These are phyloP conservation scores for Fragaria ananassa DNA, from an alignment of 306 rosid species.

Conservation along the genomic window DNA sequence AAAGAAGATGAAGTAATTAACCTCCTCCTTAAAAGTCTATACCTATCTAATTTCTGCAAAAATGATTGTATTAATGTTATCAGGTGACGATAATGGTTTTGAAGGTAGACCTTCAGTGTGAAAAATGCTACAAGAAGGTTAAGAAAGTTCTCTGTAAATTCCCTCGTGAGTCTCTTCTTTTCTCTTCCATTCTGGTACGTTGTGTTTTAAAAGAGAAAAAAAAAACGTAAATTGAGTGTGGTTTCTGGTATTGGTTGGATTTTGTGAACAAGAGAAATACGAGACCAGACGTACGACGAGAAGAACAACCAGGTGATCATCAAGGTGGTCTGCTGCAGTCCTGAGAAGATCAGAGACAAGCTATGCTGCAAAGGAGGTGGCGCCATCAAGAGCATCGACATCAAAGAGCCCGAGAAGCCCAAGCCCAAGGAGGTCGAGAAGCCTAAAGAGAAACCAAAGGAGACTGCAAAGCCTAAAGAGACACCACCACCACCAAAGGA, in stretches of 20 bases:
- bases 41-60: background rate
- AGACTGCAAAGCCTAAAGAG: background rate
- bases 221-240: conserved; percentile 29
- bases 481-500: background rate
- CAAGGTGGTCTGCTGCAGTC: conserved; percentile 69
- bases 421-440: conserved; percentile 6
- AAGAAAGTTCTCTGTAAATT: conserved; percentile 62
- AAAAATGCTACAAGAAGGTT: conserved; percentile 67
- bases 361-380: conserved; percentile 57
- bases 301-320: conserved; percentile 50
- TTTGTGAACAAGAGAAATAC: conserved; percentile 74
- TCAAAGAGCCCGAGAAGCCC: conserved; percentile 39
- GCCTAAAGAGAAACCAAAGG: background rate
- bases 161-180: conserved; percentile 61
- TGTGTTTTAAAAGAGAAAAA: background rate
- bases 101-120: conserved; percentile 71
- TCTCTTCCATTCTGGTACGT: background rate
- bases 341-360: conserved; percentile 67
- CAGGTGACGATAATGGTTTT: conserved; percentile 58
- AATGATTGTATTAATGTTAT: conserved; percentile 9
- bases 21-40: background rate
- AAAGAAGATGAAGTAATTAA: background rate
- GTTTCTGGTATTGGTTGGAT: conserved; percentile 21
- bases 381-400: conserved; percentile 56
- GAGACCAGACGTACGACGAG: conserved; percentile 57